A percentile compares a stretch with the other conserved stretches of the same genome.
phyloP scores from a whole-genome alignment of 768 basidiomycete genomes.

The Cantharellus cinnabarinus region DNA sequence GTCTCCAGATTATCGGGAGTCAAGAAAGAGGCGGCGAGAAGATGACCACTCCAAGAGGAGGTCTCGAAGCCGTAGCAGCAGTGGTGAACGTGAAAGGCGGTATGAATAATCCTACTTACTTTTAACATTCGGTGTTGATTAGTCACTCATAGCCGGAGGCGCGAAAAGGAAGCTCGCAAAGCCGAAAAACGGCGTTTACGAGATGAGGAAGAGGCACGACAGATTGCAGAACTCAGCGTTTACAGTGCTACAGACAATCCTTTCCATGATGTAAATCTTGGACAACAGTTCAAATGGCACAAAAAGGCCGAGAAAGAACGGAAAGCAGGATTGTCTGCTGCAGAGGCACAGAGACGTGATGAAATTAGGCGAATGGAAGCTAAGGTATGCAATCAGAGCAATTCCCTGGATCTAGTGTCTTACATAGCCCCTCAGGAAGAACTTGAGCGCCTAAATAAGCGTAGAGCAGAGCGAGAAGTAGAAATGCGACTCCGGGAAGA shows the following conservation, averaged over 20 bases:
- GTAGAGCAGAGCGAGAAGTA: conserved; percentile 80
- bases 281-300: conserved; percentile 94
- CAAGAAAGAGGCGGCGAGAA: conserved; percentile 15
- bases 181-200: conserved; percentile 67
- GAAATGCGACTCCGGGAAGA: conserved; percentile 79
- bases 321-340: conserved; percentile 60
- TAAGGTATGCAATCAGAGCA: conserved; percentile 21
- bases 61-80: background rate
- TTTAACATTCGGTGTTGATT: background rate
- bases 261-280: conserved; percentile 92
- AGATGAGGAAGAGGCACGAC: conserved; percentile 79
- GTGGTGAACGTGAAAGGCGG: background rate
- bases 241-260: conserved; percentile 96
- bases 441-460: conserved; percentile 71
- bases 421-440: conserved; percentile 34
- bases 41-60: background rate
- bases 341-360: conserved; percentile 65
- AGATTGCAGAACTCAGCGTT: conserved; percentile 84
- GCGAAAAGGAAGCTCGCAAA: conserved; percentile 60
- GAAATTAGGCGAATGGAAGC: conserved; percentile 69
- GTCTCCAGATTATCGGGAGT: conserved; percentile 16
- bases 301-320: conserved; percentile 95
- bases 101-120: background rate
- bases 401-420: background rate
- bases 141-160: background rate